Conservation (phyloP, 2,329 filamentous ascomycete genomes). For the Fusarium stilboides region DNA sequence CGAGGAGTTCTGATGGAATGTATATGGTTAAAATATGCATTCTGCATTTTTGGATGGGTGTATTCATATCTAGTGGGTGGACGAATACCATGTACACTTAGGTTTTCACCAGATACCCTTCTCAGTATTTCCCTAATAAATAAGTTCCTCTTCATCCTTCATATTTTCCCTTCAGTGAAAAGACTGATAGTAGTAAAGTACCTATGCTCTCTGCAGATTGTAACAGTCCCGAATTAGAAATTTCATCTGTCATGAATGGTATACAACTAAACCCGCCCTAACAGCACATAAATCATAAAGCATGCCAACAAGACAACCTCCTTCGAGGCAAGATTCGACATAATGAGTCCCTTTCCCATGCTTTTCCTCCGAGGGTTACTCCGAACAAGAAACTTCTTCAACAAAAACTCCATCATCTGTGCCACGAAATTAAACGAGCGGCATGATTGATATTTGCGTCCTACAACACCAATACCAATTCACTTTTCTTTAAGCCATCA, state of each 20-base stretch:
- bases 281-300: constrained; percentile 47
- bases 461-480: neutral
- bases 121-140: constrained; percentile 21
- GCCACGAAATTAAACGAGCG: neutral
- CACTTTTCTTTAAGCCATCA: constrained; percentile 33
- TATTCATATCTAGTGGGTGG: constrained; percentile 6
- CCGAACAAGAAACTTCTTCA: constrained; percentile 3
- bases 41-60: constrained; percentile 1
- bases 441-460: constrained; percentile 6
- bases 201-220: neutral
- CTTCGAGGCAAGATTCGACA: constrained; percentile 23
- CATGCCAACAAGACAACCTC: constrained; percentile 21
- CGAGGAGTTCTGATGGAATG: constrained; percentile 59
- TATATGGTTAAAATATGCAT: neutral
- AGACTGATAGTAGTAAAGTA: neutral
- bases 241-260: constrained; percentile 42
- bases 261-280: constrained; percentile 39
- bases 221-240: constrained; percentile 22
- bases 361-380: constrained; percentile 7
- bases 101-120: constrained; percentile 24
- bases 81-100: constrained; percentile 1
- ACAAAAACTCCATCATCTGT: constrained; percentile 17
- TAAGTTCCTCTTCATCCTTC: neutral
- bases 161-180: neutral
- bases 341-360: constrained; percentile 5